phyloP scores from a whole-genome alignment of 805 yeast genomes.

The Kluyveromyces starmeri region DNA sequence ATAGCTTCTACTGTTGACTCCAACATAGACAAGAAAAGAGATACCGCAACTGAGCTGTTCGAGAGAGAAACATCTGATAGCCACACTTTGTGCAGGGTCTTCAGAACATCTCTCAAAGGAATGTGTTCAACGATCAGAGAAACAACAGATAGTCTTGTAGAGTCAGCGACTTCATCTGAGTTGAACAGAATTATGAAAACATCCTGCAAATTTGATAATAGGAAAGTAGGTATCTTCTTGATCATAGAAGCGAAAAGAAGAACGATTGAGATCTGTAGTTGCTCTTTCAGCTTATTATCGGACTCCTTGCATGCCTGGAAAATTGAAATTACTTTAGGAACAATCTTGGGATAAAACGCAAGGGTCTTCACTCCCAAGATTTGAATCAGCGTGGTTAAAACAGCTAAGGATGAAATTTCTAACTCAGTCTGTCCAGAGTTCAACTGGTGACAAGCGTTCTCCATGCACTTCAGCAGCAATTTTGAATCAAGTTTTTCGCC shows the following conservation, averaged over 20 bases:
- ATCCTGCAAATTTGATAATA: conserved; percentile 57
- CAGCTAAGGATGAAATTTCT: conserved; percentile 62
- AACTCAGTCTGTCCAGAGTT: conserved; percentile 48
- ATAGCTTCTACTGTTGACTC: conserved; percentile 56
- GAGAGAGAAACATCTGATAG: conserved; percentile 29
- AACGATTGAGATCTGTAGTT: conserved; percentile 59
- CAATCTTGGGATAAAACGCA: conserved; percentile 75
- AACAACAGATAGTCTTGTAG: conserved; percentile 53
- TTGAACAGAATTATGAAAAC: conserved; percentile 50
- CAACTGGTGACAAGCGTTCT: conserved; percentile 42
- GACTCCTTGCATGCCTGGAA: conserved; percentile 33
- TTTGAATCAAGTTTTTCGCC: conserved; percentile 41
- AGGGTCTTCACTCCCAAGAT: conserved; percentile 79
- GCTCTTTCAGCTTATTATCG: conserved; percentile 24
- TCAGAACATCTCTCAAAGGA: conserved; percentile 55
- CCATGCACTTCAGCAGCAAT: conserved; percentile 41
- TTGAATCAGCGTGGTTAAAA: conserved; percentile 60
- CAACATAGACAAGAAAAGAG: conserved; percentile 59
- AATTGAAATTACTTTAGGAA: conserved; percentile 61
- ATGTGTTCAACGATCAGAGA: conserved; percentile 55
- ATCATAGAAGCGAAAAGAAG: conserved; percentile 66
- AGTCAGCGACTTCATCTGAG: conserved; percentile 49
- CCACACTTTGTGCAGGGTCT: conserved; percentile 60
- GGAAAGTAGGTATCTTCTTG: conserved; percentile 78
- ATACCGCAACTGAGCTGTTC: conserved; percentile 43